Base-by-base conservation (phyloP, 805 yeast genomes). In the Metschnikowia koreensis region DNA sequence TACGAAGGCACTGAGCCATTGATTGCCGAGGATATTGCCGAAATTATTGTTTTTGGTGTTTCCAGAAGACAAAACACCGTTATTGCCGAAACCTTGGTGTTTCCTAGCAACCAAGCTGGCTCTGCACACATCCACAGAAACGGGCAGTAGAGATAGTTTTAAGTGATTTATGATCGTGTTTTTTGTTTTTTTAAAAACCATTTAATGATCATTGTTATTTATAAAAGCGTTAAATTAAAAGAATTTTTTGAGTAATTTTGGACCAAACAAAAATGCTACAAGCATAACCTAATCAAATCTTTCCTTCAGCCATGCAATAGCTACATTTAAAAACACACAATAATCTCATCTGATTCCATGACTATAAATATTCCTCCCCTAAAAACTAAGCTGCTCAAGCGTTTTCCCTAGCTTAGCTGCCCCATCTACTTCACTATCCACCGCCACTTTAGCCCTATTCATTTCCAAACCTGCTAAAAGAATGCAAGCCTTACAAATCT, bases 401-500 rank as follows among this genome's bases (percentile, higher is more conserved):
- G 83, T 80, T 62, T 83, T 80, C 1, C 83, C 71, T 5, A 81
- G 59, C 52, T 77, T 78, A 1, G 91, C 91, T 2, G 89, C 85
- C 1, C 92, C 90, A 38, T 78, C 83, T 0, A 74, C 70, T 0
- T 83, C 70, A 50, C 82, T 81, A 5, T 83, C 91, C 3, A 91
- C 62, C 1, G 68, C 54, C 2, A 88, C 62, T 65, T 84, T 83
- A 0, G 97, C 87, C 57, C 94, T 77, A 56, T 81, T 83, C 48
- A 81, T 75, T 60, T 92, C 94, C 50, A 94, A 76, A 0, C 97
- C 97, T 53, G 89, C 92, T 45, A 94, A 69, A 29, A 94, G 71
- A 48, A 87, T 80, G 68, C 99, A 94, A 0, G 99, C 99, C 70
- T 94, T 94, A 71, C 99, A 94, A 7, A 91, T 81, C 62, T 73